phyloP scores from a whole-genome alignment of 257 asterid species.

The Phtheirospermum japonicum region DNA sequence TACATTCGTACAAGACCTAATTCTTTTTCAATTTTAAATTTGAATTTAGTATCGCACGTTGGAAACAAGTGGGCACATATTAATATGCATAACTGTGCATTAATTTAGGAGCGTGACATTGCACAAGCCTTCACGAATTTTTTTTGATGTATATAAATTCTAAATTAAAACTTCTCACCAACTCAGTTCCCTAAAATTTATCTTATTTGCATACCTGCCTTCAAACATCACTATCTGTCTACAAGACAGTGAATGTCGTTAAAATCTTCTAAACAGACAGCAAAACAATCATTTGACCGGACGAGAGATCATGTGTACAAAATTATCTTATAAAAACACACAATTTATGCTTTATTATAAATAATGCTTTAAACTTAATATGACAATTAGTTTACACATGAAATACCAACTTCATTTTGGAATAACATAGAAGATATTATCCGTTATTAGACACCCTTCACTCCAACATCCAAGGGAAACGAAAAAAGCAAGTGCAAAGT shows the following conservation, averaged over 20 bases:
- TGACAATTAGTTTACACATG: no score
- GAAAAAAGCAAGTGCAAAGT: no score
- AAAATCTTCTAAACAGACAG: neutral
- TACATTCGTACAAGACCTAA: no score
- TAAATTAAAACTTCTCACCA: conserved; percentile 17
- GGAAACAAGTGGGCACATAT: neutral
- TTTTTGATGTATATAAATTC: neutral
- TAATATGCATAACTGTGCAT: neutral
- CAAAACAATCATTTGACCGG: no score
- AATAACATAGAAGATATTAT: no score
- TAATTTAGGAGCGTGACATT: conserved; percentile 18
- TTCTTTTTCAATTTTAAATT: neutral
- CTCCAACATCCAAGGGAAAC: no score
- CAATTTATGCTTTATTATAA: no score
- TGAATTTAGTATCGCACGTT: neutral
- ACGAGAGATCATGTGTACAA: no score
- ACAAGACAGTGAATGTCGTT: conserved; percentile 3
- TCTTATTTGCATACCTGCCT: neutral
- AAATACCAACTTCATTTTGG: no score
- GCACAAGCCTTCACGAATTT: conserved; percentile 23
- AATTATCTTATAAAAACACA: no score
- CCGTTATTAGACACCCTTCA: no score
- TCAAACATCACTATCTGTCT: conserved; percentile 26
- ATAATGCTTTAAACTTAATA: no score
- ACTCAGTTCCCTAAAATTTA: conserved; percentile 13